phyloP scores from a whole-genome alignment of 768 basidiomycete genomes.

The Phaffia australis region DNA sequence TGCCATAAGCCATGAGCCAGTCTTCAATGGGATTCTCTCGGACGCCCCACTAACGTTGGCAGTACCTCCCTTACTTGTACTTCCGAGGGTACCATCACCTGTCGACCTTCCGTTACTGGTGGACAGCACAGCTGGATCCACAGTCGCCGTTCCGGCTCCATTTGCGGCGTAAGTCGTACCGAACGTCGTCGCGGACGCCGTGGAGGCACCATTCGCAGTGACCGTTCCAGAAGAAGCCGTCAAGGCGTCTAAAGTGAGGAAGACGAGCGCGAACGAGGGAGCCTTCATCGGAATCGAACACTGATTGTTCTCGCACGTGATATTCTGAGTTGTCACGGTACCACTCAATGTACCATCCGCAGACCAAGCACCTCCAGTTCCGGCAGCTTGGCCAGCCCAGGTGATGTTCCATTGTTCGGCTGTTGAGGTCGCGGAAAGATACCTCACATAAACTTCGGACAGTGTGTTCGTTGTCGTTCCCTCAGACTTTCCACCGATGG shows the following conservation, averaged over 20 bases:
- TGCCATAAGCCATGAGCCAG: too few relatives aligned
- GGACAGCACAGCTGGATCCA: constrained; percentile 3
- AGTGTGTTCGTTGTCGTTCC: constrained; percentile 15
- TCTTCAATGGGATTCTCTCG: too few relatives aligned
- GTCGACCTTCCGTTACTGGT: constrained; percentile 16
- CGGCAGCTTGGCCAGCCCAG: constrained; percentile 61
- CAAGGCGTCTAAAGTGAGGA: constrained; percentile 20
- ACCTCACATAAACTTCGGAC: constrained; percentile 42
- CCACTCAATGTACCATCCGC: constrained; percentile 61
- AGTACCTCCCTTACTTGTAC: constrained; percentile 15
- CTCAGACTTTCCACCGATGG: constrained; percentile 41
- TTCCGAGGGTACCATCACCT: constrained; percentile 7
- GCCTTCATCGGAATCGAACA: constrained; percentile 57
- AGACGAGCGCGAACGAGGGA: constrained; percentile 61
- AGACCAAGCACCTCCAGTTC: constrained; percentile 43
- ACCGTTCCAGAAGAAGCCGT: constrained; percentile 13
- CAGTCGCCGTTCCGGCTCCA: constrained; percentile 21
- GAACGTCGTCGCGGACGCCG: constrained; percentile 11
- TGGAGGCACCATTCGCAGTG: background rate
- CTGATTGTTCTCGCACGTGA: constrained; percentile 49
- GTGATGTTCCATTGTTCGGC: constrained; percentile 55
- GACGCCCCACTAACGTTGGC: too few relatives aligned
- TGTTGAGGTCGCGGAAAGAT: constrained; percentile 46
- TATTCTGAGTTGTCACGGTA: constrained; percentile 46
- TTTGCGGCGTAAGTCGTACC: constrained; percentile 17